These are phyloP conservation scores for Mallotus repandus DNA, from an alignment of 441 rosid genomes.

Conservation along the genomic window DNA sequence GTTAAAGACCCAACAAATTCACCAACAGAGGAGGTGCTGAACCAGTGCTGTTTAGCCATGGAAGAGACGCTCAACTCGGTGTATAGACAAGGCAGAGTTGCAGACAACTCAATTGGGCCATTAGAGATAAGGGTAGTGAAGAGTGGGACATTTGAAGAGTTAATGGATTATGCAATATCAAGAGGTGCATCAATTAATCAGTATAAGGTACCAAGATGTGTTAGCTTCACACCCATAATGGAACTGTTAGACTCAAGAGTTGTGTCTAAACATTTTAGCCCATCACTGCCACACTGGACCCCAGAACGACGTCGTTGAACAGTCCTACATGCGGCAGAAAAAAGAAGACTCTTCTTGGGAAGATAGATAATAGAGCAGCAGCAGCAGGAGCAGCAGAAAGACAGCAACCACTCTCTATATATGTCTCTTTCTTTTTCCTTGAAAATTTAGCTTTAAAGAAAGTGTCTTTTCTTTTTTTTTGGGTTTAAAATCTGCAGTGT, in stretches of 20 bases:
- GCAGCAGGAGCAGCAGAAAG: not conserved
- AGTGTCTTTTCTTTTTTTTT: constrained; percentile 16
- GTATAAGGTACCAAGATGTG: constrained; percentile 94
- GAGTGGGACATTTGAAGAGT: constrained; percentile 85
- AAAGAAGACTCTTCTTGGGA: not conserved
- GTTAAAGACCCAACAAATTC: constrained; percentile 44
- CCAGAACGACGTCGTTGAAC: constrained; percentile 61
- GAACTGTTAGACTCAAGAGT: constrained; percentile 82
- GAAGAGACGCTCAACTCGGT: constrained; percentile 85
- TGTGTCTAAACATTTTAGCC: constrained; percentile 70
- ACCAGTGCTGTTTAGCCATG: constrained; percentile 75
- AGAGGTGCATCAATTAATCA: constrained; percentile 95
- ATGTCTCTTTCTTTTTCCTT: constrained; percentile 3
- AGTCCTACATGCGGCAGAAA: constrained; percentile 6
- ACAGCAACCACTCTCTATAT: constrained; percentile 13
- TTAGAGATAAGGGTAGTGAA: constrained; percentile 77
- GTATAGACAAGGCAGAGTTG: constrained; percentile 82
- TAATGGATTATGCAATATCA: constrained; percentile 94
- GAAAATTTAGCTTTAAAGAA: constrained; percentile 21
- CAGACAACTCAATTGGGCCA: constrained; percentile 77
- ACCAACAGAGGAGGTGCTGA: constrained; percentile 46
- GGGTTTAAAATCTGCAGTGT: not conserved
- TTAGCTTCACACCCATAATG: constrained; percentile 82
- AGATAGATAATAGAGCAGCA: not conserved
- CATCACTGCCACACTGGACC: constrained; percentile 68